A percentile compares a stretch with the other conserved stretches of the same genome.
Evolutionary conservation across 441 rosid species (phyloP).

Genomic region (Croton laevigatus): DNA sequence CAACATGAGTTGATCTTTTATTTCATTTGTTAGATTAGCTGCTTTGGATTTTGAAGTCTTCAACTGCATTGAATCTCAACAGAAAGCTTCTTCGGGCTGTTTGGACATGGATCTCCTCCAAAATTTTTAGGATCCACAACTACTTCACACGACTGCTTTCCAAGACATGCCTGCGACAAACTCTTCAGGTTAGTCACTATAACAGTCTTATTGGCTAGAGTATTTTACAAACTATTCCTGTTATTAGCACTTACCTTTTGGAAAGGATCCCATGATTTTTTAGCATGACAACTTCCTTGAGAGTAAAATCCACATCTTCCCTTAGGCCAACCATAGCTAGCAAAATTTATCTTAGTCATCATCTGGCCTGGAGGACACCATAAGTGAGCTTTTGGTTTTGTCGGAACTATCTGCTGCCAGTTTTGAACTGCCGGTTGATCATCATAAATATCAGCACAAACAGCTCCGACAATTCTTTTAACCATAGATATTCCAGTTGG

Average conservation of each 20-base stretch:
- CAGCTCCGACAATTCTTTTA: conserved; percentile 59
- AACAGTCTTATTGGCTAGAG: not conserved
- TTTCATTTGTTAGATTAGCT: conserved; percentile 12
- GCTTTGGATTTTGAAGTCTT: conserved; percentile 7
- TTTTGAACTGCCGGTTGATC: conserved; percentile 75
- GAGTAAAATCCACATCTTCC: conserved; percentile 80
- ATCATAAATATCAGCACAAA: conserved; percentile 72
- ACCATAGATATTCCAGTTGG: conserved; percentile 72
- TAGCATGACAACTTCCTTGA: conserved; percentile 75
- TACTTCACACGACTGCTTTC: conserved; percentile 70
- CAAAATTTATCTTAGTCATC: conserved; percentile 69
- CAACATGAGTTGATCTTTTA: not conserved
- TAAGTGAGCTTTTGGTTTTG: conserved; percentile 74
- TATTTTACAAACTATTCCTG: not conserved
- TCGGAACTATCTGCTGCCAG: conserved; percentile 34
- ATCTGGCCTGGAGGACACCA: conserved; percentile 73
- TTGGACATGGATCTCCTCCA: conserved; percentile 87
- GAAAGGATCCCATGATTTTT: conserved; percentile 79
- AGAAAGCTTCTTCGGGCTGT: conserved; percentile 67
- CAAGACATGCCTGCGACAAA: conserved; percentile 65
- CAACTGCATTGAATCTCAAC: conserved; percentile 76
- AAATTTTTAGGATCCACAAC: conserved; percentile 68
- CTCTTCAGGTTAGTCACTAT: not conserved
- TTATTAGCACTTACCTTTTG: conserved; percentile 42
- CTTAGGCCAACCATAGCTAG: conserved; percentile 88